Percentiles rank a stretch among this genome's conserved stretches.
These are phyloP conservation scores for Dendrothele bispora DNA, from an alignment of 768 basidiomycete species.

Conservation along the genomic window DNA sequence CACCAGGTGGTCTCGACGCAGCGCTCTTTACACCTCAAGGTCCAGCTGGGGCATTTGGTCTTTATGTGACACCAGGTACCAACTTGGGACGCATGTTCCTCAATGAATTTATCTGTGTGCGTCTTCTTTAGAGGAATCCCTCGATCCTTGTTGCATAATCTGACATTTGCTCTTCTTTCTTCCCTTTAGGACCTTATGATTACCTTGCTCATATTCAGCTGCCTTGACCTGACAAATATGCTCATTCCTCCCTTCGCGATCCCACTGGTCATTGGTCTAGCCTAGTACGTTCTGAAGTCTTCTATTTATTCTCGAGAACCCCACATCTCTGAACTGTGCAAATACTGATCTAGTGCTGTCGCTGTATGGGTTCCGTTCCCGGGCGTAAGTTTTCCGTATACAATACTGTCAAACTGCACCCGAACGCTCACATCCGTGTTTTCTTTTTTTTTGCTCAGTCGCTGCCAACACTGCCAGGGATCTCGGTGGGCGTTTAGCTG, in stretches of 20 bases:
- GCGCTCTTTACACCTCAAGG: constrained; percentile 39
- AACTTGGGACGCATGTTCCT: constrained; percentile 47
- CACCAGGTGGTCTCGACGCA: constrained; percentile 23
- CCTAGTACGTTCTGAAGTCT: constrained; percentile 61
- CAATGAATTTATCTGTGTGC: constrained; percentile 57
- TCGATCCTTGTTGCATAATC: neutral
- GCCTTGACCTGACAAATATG: constrained; percentile 58
- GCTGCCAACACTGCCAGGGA: too few species aligned
- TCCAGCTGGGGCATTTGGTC: constrained; percentile 50
- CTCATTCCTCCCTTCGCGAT: constrained; percentile 51
- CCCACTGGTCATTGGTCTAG: constrained; percentile 54
- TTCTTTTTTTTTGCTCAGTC: too few species aligned
- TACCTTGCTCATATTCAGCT: constrained; percentile 50
- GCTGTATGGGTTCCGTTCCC: constrained; percentile 57
- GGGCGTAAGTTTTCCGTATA: constrained; percentile 49
- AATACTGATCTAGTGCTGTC: constrained; percentile 46
- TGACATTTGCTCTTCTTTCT: constrained; percentile 15
- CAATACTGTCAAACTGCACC: too few species aligned
- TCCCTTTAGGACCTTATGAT: constrained; percentile 48
- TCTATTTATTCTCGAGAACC: too few species aligned
- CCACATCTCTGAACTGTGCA: too few species aligned
- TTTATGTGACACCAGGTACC: constrained; percentile 46
- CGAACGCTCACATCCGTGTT: too few species aligned
- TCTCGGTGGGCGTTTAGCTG: too few species aligned
- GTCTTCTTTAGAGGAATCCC: constrained; percentile 15